These are phyloP conservation scores for Syzygium aromaticum DNA, from an alignment of 345 rosid genomes.

Conservation along the genomic window DNA sequence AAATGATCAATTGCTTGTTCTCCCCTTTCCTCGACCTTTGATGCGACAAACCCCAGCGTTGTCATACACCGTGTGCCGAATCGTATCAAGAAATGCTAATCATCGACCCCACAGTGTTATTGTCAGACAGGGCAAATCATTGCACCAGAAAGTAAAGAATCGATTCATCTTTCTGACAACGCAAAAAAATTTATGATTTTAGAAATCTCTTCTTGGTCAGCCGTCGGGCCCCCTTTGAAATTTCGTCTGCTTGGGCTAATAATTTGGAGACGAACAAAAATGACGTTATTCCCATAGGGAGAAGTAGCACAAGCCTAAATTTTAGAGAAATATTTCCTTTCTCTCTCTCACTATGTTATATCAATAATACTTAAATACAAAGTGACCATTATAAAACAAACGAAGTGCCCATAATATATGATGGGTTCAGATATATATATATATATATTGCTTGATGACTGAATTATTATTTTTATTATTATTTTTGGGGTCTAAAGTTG, in stretches of 20 bases:
- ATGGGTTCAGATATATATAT: not conserved
- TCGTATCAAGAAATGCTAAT: not conserved
- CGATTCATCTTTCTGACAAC: not conserved
- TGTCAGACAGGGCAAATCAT: not conserved
- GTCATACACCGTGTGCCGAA: not conserved
- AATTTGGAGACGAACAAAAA: not conserved
- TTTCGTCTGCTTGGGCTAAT: not conserved
- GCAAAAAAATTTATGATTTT: not conserved
- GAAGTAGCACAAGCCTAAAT: not conserved
- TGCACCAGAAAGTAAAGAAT: not conserved
- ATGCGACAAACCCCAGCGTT: not conserved
- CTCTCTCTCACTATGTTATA: not conserved
- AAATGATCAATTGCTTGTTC: not conserved
- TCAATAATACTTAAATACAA: not conserved
- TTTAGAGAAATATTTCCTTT: not conserved
- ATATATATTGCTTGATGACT: not conserved
- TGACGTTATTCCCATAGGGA: not conserved
- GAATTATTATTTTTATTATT: too few species aligned
- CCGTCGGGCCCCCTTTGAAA: not conserved
- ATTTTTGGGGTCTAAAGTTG: too few species aligned
- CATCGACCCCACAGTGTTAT: not conserved
- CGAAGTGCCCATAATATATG: too few species aligned
- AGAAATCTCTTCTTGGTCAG: not conserved
- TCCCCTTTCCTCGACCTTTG: not conserved
- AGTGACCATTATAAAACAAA: not conserved